Evolutionary conservation across 2,329 filamentous ascomycete genomes (phyloP), one percentile per base, ranked within the genome.

Genomic region (Verticillium alfalfae): DNA sequence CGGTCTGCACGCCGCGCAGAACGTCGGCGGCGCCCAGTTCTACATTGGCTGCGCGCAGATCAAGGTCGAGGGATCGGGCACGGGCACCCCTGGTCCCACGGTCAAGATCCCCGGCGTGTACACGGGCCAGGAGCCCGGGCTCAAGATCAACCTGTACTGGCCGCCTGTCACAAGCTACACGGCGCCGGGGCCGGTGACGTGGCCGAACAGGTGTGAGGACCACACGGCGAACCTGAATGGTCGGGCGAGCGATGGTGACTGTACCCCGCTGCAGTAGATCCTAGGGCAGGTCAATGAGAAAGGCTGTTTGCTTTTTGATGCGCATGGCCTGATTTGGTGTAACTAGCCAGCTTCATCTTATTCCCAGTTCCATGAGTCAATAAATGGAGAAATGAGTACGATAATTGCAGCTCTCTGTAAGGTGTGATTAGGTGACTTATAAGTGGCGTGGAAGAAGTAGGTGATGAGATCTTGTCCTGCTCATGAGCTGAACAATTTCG

Each of bases 21-120:
- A 58, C 57, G 65, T 68, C 58, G 68, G 69, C 39, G 74, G 74
- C 41, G 74, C 74, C 22, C 73, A 76, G 68, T 75, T 73, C 71
- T 76, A 75, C 68, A 71, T 75, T 15, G 67, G 70, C 18, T 76
- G 74, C 55, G 73, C 71, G 2, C 74, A 76, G 64, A 60, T 76
- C 26, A 67, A 65, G 6, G 73, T 76, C 6, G 66, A 70, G 10
- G 72, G 72, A 36, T 67, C 64, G 16, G 74, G 73, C 31, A 66
- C 66, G 16, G 69, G 67, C 37, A 60, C 67, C 15, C 73, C 73
- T 18, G 64, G 64, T 15, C 68, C 68, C 52, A 63, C 66, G 5
- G 72, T 75, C 60, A 66, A 68, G 62, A 69, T 75, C 67, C 73
- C 73, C 18, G 73, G 73, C 37, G 71, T 67, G 54, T 75, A 72